These are phyloP conservation scores for Marasmius oreades DNA, from an alignment of 1,284 basidiomycete species.

Conservation along the genomic window DNA sequence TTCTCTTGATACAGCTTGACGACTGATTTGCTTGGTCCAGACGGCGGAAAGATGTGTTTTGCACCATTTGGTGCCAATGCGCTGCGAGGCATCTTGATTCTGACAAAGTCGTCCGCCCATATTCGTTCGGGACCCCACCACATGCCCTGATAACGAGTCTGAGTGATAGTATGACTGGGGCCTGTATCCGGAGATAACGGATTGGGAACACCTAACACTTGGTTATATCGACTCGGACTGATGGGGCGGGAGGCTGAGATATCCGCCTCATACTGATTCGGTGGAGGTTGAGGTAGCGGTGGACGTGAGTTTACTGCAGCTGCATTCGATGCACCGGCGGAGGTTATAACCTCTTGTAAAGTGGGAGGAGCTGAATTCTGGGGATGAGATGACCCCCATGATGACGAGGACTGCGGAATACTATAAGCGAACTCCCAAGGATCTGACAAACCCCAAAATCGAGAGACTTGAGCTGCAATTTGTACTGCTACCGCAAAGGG, in stretches of 20 bases:
- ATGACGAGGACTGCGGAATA: constrained; percentile 21
- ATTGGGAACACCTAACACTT: constrained; percentile 8
- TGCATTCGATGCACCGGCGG: constrained; percentile 32
- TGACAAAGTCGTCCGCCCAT: constrained; percentile 81
- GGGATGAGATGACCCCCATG: constrained; percentile 20
- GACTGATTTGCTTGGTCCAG: constrained; percentile 48
- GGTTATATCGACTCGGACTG: background rate
- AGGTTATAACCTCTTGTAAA: constrained; percentile 31
- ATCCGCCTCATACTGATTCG: background rate
- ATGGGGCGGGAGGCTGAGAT: background rate
- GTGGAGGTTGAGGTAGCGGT: constrained; percentile 1
- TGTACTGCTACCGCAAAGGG: constrained; percentile 68
- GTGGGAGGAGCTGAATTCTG: constrained; percentile 20
- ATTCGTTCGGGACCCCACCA: constrained; percentile 91
- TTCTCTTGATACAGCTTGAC: constrained; percentile 26
- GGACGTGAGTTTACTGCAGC: constrained; percentile 8
- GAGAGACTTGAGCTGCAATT: constrained; percentile 55
- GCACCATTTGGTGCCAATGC: constrained; percentile 63
- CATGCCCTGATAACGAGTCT: constrained; percentile 70
- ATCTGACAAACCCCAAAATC: constrained; percentile 67
- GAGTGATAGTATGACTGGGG: constrained; percentile 33
- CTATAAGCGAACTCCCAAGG: constrained; percentile 61
- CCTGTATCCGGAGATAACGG: constrained; percentile 18
- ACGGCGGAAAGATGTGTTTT: constrained; percentile 52
- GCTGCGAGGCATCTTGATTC: constrained; percentile 66